Evolutionary conservation across 23 red algal species (phyloP), one percentile per base, ranked within the genome.

Genomic region (Gracilaria domingensis): DNA sequence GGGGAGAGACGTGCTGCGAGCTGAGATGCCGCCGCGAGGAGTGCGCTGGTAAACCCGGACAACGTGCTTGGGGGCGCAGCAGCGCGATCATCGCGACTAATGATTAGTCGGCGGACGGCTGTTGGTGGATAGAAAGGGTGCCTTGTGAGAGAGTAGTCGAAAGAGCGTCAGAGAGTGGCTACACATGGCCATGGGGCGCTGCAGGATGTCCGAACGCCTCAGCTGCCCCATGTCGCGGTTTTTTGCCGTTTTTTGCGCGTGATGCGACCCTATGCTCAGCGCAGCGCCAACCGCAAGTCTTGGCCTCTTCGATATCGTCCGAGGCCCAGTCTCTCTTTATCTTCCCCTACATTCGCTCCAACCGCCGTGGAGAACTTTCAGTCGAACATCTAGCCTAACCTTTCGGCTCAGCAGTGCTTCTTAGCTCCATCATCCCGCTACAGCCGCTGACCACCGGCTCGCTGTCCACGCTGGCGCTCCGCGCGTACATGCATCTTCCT

Each of bases 401-500:
- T 25, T 42, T 9, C 72, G 23, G 38, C 42, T 45, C 26, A 79
- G 80, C 47, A 40, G 58, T 83, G 77, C 47, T 75, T 9, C 78
- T 47, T 54, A 39, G 60, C 28, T 39, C 47, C 17, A 23, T 75
- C 57, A n/a, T 92, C 49, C 79, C 42, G 29, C n/a, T 57, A 8
- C 59, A 57, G 49, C 40, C 48, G 9, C 14, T 75, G 25, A 42
- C 83, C 8, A 13, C 28, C 3, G 79, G 85, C 50, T 57, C 82
- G 8, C 73, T 89, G 54, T 38, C 85, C 17, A 61, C 32, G 18
- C 56, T 59, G 13, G 32, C 80, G 29, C 58, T 65, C 32, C 89
- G 80, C 42, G 66, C 89, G 38, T 79, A 30, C 73, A 54, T 84
- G 81, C 95, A 96, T 70, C 95, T 75, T 24, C 95, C 95, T 2